Base-by-base conservation (phyloP, 176 grass and related monocot species). In the Metroxylon sagu region DNA sequence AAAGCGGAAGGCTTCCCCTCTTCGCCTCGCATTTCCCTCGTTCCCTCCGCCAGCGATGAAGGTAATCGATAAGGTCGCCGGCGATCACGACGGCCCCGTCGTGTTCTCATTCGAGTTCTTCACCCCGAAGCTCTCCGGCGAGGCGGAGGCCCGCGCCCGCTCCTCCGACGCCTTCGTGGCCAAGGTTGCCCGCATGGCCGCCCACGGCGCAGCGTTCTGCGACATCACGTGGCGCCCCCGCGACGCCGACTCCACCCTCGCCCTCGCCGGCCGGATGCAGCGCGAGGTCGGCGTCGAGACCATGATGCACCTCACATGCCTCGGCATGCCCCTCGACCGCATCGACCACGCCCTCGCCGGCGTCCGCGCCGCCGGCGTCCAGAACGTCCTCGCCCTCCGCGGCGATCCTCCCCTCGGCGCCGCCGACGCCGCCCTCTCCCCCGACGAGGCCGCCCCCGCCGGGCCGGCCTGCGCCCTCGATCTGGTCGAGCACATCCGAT, bases 41-140 rank as follows among this genome's bases (percentile, higher is more conserved):
- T 26, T n/a, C 8, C 14, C 56, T 28, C 8, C 19, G 5, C 7
- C 19, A 50, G 51, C 6, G 18, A 75, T 75, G 73, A 54, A 53
- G 7, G 58, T 76, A 26, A 67, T 76, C 63, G 52, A 60, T 53
- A 76, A 76, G 25, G 67, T 76, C 54, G 1, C 21, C 19, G 18
- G 7, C 21, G 18, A 18, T 18, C 18, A 74, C 31, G 71, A 74
- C 6, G 58, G 14, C 23, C 29, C 48, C 16, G 73, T 76, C 25
- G 59, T 76, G 54, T 76, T 76, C 35, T 76, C 73, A 16, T 76
- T 76, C 43, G 73, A 76, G 29, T 76, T 57, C 63, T 76, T 76
- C 73, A 76, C 63, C 3, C 73, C 73, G 0, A 67, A 67, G 30
- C 58, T 50, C 61, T 28, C 54, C 0, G 52, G 54, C 54, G 17